Percentiles rank a stretch among this genome's conserved stretches.
Conservation (phyloP, 768 basidiomycete species). For the Hydnomerulius pinastri region DNA sequence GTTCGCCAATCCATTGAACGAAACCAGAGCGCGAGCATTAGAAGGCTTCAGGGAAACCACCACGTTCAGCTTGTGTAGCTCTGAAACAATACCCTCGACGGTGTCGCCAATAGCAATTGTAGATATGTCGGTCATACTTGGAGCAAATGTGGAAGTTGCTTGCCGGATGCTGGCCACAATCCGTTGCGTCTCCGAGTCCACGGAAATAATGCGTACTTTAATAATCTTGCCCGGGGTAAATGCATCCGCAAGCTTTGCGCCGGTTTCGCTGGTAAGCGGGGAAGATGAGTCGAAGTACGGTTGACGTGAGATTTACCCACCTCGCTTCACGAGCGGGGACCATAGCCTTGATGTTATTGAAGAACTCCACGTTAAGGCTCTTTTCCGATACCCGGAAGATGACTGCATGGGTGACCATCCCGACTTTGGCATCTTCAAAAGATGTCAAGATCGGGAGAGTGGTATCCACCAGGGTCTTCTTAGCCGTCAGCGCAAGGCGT, state of each 20-base stretch:
- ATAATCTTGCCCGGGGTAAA: slow-evolving; percentile 84
- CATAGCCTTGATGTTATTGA: slow-evolving; percentile 81
- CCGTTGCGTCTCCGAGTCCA: slow-evolving; percentile 57
- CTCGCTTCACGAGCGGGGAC: slow-evolving; percentile 82
- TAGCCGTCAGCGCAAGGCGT: slow-evolving; percentile 84
- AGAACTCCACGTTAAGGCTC: slow-evolving; percentile 85
- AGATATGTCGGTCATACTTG: slow-evolving; percentile 61
- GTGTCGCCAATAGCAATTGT: slow-evolving; percentile 75
- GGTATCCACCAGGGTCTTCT: slow-evolving; percentile 87
- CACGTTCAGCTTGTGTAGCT: slow-evolving; percentile 85
- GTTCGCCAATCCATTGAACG: slow-evolving; percentile 85
- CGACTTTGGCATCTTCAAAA: slow-evolving; percentile 67
- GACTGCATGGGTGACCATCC: slow-evolving; percentile 76
- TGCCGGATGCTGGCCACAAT: slow-evolving; percentile 89
- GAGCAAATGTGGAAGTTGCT: slow-evolving; percentile 54
- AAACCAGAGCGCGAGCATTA: slow-evolving; percentile 77
- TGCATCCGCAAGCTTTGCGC: slow-evolving; percentile 54
- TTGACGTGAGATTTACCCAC: slow-evolving; percentile 42
- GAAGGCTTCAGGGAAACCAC: slow-evolving; percentile 73
- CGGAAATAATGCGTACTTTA: slow-evolving; percentile 74
- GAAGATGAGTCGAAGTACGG: background rate
- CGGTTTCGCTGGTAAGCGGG: slow-evolving; percentile 57
- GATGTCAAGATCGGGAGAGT: slow-evolving; percentile 66
- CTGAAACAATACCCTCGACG: slow-evolving; percentile 69
- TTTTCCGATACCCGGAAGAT: slow-evolving; percentile 84